Evolutionary conservation across 768 basidiomycete species (phyloP), one percentile per base, ranked within the genome.

Genomic region (Leccinum boreale): DNA sequence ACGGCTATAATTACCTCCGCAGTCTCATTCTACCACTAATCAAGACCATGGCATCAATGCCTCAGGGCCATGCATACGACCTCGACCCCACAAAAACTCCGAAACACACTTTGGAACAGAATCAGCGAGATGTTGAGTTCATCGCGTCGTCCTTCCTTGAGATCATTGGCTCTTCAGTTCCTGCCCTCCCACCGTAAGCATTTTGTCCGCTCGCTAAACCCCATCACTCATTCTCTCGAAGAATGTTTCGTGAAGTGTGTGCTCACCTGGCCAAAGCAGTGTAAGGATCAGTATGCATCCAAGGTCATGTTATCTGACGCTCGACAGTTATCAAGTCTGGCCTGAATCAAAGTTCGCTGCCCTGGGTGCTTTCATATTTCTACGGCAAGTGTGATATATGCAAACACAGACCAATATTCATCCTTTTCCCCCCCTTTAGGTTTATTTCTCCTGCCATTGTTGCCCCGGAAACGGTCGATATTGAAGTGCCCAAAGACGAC

Each of bases 361-460:
- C 1, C 80, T 92, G 39, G 92, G 93, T 23, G 91, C 93, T 11
- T 94, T 97, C 76, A 87, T 98, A 58, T 97, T 98, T 68, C 77
- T 98, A 45, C 83, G 94, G 85, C 89, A 64, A 35, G 75, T 64
- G 11, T 9, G 52, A 35, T 11, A 5, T 42, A 44, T 8, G 44
- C 21, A n/a, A 21, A 28, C 23, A 14, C 17, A 11, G 8, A 52
- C 39, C 55, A 24, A 39, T 59, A 56, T 19, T 69, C 44, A 54
- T 26, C 35, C 26, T 7, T 15, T 7, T 19, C 19, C 10, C n/a
- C 19, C 14, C n/a, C 46, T 3, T 8, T 49, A 94, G 91, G 48
- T 96, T 96, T 70, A 92, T 96, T 58, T 92, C 89, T 36, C 95
- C 95, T 39, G 91, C 93, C 0, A 84, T 98, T 29, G 91, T 95